Conservation (phyloP, 192 early-diverging fungal species). For the Backusella westeae region DNA sequence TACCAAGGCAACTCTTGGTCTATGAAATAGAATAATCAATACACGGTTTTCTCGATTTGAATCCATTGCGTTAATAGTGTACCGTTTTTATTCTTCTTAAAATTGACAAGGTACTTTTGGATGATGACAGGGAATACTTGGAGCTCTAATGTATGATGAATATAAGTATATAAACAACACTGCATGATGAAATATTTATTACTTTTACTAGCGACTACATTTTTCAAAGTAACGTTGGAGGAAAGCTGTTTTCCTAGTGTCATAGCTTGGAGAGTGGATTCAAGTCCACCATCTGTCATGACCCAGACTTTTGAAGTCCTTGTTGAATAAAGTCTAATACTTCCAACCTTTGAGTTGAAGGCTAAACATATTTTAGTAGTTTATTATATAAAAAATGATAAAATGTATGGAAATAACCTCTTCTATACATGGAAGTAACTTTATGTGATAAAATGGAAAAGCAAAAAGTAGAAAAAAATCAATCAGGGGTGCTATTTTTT, state of each 20-base stretch:
- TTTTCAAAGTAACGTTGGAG: not conserved
- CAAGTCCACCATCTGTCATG: constrained; percentile 23
- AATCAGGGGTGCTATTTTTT: not conserved
- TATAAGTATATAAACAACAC: not conserved
- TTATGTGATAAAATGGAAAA: not conserved
- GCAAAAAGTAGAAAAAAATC: not conserved
- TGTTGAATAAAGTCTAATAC: not conserved
- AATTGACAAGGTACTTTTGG: constrained; percentile 18
- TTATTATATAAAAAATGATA: not conserved
- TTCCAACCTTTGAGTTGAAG: not conserved
- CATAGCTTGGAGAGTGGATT: constrained; percentile 7
- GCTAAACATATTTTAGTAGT: not conserved
- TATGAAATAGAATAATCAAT: not conserved
- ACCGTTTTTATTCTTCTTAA: constrained; percentile 3
- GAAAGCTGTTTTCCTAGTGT: constrained; percentile 19
- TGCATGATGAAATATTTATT: not conserved
- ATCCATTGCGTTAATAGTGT: not conserved
- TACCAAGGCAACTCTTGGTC: constrained; percentile 18
- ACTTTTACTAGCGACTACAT: constrained; percentile 20
- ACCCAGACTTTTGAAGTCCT: constrained; percentile 14
- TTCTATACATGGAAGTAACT: constrained; percentile 1
- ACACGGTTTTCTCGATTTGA: not conserved
- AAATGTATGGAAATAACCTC: not conserved
- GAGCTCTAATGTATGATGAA: constrained; percentile 4
- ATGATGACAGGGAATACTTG: constrained; percentile 24